Evolutionary conservation across 768 basidiomycete genomes (phyloP).

Genomic region (Amanita rubescens): DNA sequence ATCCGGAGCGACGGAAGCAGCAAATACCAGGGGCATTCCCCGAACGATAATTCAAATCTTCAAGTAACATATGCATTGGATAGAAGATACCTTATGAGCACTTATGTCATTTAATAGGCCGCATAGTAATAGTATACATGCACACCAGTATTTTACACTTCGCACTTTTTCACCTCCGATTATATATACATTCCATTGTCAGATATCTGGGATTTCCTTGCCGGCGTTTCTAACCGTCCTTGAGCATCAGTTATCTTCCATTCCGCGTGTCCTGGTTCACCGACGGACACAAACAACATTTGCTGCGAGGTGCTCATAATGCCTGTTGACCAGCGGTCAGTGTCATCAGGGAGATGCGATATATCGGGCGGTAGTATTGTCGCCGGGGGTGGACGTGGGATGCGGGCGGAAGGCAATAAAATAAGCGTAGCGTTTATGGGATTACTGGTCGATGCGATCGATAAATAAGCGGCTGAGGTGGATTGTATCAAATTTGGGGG

Average conservation of each 20-base stretch:
- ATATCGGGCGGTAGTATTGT: constrained; percentile 27
- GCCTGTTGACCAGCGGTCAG: constrained; percentile 27
- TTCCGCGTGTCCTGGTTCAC: constrained; percentile 16
- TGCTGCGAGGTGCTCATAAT: constrained; percentile 28
- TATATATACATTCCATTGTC: constrained; percentile 49
- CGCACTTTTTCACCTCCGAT: not conserved
- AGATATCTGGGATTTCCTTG: constrained; percentile 26
- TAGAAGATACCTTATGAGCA: not conserved
- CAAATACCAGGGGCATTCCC: constrained; percentile 59
- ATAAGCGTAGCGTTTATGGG: constrained; percentile 25
- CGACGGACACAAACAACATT: constrained; percentile 28
- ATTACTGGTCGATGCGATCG: constrained; percentile 21
- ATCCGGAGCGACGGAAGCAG: constrained; percentile 64
- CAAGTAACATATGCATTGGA: not conserved
- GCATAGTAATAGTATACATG: not conserved
- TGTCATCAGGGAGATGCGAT: constrained; percentile 24
- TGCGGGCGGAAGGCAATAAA: constrained; percentile 42
- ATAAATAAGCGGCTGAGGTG: constrained; percentile 47
- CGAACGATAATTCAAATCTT: constrained; percentile 8
- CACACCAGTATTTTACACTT: not conserved
- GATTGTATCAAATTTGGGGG: constrained; percentile 54
- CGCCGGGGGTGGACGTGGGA: constrained; percentile 34
- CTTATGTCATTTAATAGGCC: not conserved
- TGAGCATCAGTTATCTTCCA: constrained; percentile 10
- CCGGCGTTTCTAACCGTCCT: constrained; percentile 2